These are phyloP conservation scores for Penicillium samsonianum DNA, from an alignment of 495 filamentous ascomycete genomes.

Conservation along the genomic window DNA sequence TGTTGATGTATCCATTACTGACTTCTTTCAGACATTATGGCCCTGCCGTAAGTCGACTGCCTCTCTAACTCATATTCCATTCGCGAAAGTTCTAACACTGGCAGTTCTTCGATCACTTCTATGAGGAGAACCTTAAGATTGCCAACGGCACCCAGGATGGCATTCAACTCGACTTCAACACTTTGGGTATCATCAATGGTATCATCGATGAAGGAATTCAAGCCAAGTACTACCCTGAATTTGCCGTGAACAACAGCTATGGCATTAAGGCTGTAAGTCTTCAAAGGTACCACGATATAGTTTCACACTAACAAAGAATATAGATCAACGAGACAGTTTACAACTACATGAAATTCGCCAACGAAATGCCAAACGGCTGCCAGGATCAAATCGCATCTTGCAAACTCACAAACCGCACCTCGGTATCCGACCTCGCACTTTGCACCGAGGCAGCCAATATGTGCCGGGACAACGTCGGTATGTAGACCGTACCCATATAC, in stretches of 20 bases:
- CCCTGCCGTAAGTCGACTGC: constrained; percentile 44
- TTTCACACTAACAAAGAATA: constrained; percentile 7
- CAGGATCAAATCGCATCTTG: constrained; percentile 56
- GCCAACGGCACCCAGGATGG: constrained; percentile 42
- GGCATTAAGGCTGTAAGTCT: constrained; percentile 61
- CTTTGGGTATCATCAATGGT: constrained; percentile 62
- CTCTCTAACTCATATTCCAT: constrained; percentile 37
- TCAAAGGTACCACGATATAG: constrained; percentile 24
- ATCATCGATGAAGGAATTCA: constrained; percentile 74
- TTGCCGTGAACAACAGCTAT: constrained; percentile 74
- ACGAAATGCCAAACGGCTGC: constrained; percentile 58
- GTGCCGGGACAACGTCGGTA: constrained; percentile 47
- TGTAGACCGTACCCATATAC: constrained; percentile 28
- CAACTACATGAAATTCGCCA: constrained; percentile 50
- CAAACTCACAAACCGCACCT: constrained; percentile 44
- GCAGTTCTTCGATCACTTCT: constrained; percentile 56
- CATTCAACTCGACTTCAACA: constrained; percentile 48
- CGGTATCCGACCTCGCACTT: constrained; percentile 39
- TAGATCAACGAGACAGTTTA: constrained; percentile 59
- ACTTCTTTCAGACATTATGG: constrained; percentile 44
- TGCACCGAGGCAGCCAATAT: constrained; percentile 44
- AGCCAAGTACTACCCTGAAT: constrained; percentile 63
- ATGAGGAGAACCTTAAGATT: constrained; percentile 60
- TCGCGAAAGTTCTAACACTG: constrained; percentile 21
- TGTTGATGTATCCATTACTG: constrained; percentile 9